Base-by-base conservation (phyloP, 108 stramenopile genomes). In the Craspedostauros australis region DNA sequence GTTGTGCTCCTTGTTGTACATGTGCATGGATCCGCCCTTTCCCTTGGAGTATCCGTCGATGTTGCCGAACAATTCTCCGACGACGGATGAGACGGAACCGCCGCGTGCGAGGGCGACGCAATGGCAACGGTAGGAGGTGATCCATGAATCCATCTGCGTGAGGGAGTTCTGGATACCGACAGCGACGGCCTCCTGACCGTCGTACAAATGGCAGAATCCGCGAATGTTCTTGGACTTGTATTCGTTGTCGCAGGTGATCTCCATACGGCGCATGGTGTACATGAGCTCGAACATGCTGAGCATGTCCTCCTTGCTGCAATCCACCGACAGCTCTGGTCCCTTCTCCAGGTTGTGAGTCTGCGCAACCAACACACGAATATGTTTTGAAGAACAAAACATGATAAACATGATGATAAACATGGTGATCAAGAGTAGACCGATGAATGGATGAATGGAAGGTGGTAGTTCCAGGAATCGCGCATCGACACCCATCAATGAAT, bases 211-310 rank as follows among this genome's bases (percentile, higher is more conserved):
- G 70, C 99, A 99, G 58, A 99, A 99, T 48, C 99, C 99, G 41
- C 99, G 96, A 82, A 99, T 99, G 67, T 68, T 79, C 2, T 80
- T 75, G 5, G 91, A 86, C 86, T 99, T 99, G 88, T 99, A 99
- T 66, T 99, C 99, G 43, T 95, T 97, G 64, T 99, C 99, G 58
- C 95, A 97, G 8, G 99, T 96, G 75, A 99, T 98, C 72, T 99
- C 99, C 99, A 99, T 99, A 37, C 99, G 90, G 53, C 99, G 95
- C 95, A 99, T 97, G 12, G 92, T 96, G 91, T 96, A 96, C 99
- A 99, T 99, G 27, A 86, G 54, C 73, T 93, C 77, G 56, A 97
- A 96, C 76, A 94, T 95, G 5, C 50, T 54, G 40, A 94, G 43
- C 29, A 98, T 76, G 60, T 99, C 96, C 45, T 95, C 93, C 61